These are phyloP conservation scores for Pharus latifolius DNA, from an alignment of 176 grass and related monocot species.

Conservation along the genomic window DNA sequence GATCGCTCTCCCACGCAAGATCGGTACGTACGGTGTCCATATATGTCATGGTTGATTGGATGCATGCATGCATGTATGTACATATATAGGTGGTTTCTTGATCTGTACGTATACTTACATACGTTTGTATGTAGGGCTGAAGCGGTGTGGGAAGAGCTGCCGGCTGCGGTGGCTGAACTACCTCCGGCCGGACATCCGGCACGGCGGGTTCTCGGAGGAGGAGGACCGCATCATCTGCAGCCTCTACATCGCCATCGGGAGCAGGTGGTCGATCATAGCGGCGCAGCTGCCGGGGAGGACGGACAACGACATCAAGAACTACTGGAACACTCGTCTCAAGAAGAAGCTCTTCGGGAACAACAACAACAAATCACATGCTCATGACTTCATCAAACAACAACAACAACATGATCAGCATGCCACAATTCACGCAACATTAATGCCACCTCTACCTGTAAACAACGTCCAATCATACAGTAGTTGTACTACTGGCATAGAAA, in stretches of 20 bases:
- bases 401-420: not conserved
- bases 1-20: constrained; percentile 53
- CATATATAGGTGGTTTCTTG: not conserved
- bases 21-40: constrained; percentile 28
- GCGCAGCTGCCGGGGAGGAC: constrained; percentile 23
- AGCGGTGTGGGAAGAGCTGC: constrained; percentile 38
- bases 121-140: no score
- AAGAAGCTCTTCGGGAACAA: not conserved
- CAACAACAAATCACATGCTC: no score
- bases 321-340: constrained; percentile 38
- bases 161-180: constrained; percentile 57
- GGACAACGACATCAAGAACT: constrained; percentile 35
- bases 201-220: constrained; percentile 42
- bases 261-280: constrained; percentile 40
- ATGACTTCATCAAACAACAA: no score
- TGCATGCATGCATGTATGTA: not conserved
- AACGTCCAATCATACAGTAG: not conserved
- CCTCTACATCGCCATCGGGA: constrained; percentile 45
- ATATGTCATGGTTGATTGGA: no score
- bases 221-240: constrained; percentile 50
- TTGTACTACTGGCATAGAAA: not conserved
- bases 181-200: constrained; percentile 50
- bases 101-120: no score
- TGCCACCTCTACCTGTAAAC: not conserved
- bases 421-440: not conserved